Evolutionary conservation across 208 protist species (phyloP), one percentile per base, ranked within the genome.

Genomic region (Jaenimonas drosophilae): DNA sequence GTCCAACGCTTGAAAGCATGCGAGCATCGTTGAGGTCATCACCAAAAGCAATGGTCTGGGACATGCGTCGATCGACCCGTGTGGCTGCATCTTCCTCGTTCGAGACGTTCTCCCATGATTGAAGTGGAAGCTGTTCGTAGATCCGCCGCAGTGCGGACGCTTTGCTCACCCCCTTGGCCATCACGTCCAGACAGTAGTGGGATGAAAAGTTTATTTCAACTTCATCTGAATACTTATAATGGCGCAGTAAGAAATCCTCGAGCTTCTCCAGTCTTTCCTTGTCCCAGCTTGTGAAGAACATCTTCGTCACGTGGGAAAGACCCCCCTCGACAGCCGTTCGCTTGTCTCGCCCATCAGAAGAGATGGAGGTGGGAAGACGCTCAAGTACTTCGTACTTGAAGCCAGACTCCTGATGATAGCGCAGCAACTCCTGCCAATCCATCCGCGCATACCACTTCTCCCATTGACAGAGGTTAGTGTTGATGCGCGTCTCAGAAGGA

Each of bases 1-100:
- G 69, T 0, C 70, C 74, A 3, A 41, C 57, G 34, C 49, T 26
- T 38, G 20, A 25, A 14, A 83, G 45, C 69, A 83, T 77, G 27
- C 65, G 47, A 11, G 58, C 58, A 40, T 83, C 74, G 45, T 83
- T 77, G 36, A 76, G 51, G 20, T 59, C 74, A 30, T 83, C 65
- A 6, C 74, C 74, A 64, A 83, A 83, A 16, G 65, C 70, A 14
- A 83, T 64, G 2, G 69, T 69, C n/a, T n/a, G n/a, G n/a, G n/a
- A n/a, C n/a, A n/a, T 54, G 6, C 54, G 57, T 24, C 16, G 23
- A 11, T 20, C 14, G 16, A 20, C n/a, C 16, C 11, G 16, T 7
- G 9, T 42, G 7, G 16, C 37, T 11, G 37, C 37, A 17, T 11
- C 16, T 7, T 25, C 37, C n/a, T n/a, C n/a, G n/a, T n/a, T n/a